Evolutionary conservation across 2,329 filamentous ascomycete species (phyloP).

Genomic region (Decorospora gaudefroyi): DNA sequence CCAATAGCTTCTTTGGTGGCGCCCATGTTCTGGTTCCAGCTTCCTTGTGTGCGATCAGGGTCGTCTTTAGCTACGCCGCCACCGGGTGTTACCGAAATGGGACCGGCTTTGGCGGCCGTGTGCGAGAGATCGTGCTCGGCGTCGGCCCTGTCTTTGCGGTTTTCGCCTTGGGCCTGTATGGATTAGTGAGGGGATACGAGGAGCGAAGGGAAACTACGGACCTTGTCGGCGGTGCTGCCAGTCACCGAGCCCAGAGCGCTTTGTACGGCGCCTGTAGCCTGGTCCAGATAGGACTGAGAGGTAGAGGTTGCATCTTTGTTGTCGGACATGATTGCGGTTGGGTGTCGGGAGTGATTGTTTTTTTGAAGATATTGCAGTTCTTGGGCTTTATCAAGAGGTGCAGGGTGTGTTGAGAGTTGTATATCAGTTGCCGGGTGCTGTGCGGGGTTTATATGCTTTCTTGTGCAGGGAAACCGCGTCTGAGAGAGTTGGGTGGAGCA

Average conservation of each 20-base stretch:
- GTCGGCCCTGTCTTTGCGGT: conserved; percentile 67
- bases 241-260: conserved; percentile 72
- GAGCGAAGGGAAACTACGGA: conserved; percentile 32
- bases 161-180: conserved; percentile 61
- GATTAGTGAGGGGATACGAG: conserved; percentile 28
- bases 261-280: conserved; percentile 73
- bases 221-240: conserved; percentile 70
- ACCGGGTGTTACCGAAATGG: conserved; percentile 68
- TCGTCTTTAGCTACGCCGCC: conserved; percentile 74
- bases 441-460: conserved; percentile 10
- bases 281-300: conserved; percentile 68
- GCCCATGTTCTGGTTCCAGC: conserved; percentile 89
- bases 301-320: conserved; percentile 67
- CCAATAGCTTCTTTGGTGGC: conserved; percentile 82
- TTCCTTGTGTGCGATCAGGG: conserved; percentile 70
- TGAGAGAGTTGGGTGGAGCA: neutral
- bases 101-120: conserved; percentile 73
- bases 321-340: conserved; percentile 51
- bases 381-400: neutral
- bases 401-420: neutral
- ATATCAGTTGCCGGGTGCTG: no score
- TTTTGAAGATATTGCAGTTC: no score
- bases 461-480: no score
- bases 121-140: conserved; percentile 75
- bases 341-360: neutral